A percentile compares a stretch with the other conserved stretches of the same genome.
These are phyloP conservation scores for Alectoria sarmentosa DNA, from an alignment of 495 filamentous ascomycete species.

Conservation along the genomic window DNA sequence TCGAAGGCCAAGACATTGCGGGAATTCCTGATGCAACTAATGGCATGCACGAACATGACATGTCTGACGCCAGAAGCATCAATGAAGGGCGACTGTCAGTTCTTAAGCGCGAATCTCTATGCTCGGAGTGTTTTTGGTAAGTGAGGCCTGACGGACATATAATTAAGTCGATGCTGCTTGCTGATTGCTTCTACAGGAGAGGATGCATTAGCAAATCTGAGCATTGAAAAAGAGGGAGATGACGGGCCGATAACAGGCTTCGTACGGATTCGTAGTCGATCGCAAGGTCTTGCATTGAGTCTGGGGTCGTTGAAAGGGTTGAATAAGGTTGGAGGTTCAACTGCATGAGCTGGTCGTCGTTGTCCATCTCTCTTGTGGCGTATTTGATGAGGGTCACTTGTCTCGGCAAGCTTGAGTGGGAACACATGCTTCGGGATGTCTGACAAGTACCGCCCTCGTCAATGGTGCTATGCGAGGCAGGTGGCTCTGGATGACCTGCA, in stretches of 20 bases:
- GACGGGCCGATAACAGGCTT: constrained; percentile 97
- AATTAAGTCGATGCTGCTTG: background rate
- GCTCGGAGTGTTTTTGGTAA: constrained; percentile 97
- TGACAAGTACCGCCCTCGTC: background rate
- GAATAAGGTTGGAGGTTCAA: constrained; percentile 63
- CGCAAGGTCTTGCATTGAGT: constrained; percentile 90
- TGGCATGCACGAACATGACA: constrained; percentile 98
- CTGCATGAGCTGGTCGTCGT: constrained; percentile 32
- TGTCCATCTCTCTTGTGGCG: background rate
- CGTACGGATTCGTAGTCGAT: constrained; percentile 94
- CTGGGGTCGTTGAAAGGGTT: constrained; percentile 92
- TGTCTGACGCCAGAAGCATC: constrained; percentile 95
- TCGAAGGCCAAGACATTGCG: constrained; percentile 88
- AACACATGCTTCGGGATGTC: background rate
- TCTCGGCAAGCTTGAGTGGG: background rate
- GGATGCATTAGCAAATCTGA: constrained; percentile 96
- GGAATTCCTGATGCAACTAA: constrained; percentile 89
- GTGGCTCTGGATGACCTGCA: background rate
- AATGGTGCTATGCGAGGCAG: background rate
- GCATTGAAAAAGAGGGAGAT: constrained; percentile 95
- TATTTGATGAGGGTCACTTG: background rate
- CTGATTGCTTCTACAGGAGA: constrained; percentile 57
- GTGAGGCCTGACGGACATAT: constrained; percentile 29
- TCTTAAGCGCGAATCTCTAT: constrained; percentile 95
- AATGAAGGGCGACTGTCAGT: constrained; percentile 95